These are phyloP conservation scores for Megacollybia platyphylla DNA, from an alignment of 1,284 basidiomycete genomes.

Conservation along the genomic window DNA sequence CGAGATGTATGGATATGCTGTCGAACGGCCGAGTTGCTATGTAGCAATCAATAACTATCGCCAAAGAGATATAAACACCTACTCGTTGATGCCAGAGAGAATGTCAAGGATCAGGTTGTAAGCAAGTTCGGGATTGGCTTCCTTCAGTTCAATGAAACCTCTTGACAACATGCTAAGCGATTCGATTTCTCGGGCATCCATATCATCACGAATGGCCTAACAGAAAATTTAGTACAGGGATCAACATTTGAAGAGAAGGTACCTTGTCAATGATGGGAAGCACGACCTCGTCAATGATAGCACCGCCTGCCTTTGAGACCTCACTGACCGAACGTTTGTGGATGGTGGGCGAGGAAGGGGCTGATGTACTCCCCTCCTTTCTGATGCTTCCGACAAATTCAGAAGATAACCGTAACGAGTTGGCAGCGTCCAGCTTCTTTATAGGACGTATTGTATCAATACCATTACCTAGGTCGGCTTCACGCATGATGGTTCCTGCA, in stretches of 20 bases:
- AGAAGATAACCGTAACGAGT: slow-evolving; percentile 66
- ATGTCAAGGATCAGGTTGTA: slow-evolving; percentile 84
- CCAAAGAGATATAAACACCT: slow-evolving; percentile 17
- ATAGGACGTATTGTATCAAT: slow-evolving; percentile 85
- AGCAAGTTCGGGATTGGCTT: slow-evolving; percentile 71
- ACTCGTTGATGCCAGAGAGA: slow-evolving; percentile 86
- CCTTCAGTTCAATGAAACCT: slow-evolving; percentile 78
- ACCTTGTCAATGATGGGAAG: slow-evolving; percentile 68
- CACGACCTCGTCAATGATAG: slow-evolving; percentile 72
- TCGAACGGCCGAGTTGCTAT: slow-evolving; percentile 59
- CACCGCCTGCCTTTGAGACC: slow-evolving; percentile 49
- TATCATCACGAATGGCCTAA: slow-evolving; percentile 71
- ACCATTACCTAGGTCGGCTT: slow-evolving; percentile 75
- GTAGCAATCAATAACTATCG: slow-evolving; percentile 7
- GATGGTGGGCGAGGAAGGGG: slow-evolving; percentile 32
- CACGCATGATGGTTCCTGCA: slow-evolving; percentile 65
- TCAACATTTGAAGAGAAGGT: slow-evolving; percentile 12
- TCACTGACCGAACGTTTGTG: slow-evolving; percentile 42
- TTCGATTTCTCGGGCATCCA: slow-evolving; percentile 82
- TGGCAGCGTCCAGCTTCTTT: slow-evolving; percentile 77
- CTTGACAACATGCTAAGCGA: slow-evolving; percentile 81
- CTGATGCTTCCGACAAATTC: slow-evolving; percentile 71
- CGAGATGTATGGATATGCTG: slow-evolving; percentile 69
- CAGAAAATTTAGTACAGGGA: neutral
- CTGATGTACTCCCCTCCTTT: slow-evolving; percentile 31